phyloP scores from a whole-genome alignment of 352 stramenopile species.

The Pythium monospermum region DNA sequence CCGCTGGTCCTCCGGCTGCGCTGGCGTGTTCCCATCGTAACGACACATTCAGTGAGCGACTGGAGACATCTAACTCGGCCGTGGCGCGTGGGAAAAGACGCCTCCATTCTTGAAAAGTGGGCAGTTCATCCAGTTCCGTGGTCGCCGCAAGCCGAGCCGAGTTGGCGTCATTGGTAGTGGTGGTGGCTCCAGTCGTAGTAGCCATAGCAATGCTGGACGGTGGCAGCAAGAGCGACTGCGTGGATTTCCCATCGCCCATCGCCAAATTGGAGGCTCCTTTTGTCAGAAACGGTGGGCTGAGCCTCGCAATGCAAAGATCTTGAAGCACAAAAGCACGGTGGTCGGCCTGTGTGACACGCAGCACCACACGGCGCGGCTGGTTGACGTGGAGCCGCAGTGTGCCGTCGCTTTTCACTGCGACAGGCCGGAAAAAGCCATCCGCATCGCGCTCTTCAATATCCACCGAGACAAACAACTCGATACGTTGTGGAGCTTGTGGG shows the following conservation, averaged over 20 bases:
- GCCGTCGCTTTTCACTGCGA: slow-evolving; percentile 66
- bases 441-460: slow-evolving; percentile 67
- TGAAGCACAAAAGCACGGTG: slow-evolving; percentile 43
- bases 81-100: slow-evolving; percentile 11
- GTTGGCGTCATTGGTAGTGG: background rate
- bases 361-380: slow-evolving; percentile 43
- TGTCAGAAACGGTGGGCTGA: slow-evolving; percentile 28
- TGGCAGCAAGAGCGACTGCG: slow-evolving; percentile 16
- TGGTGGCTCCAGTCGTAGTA: too few relatives aligned
- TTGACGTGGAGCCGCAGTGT: slow-evolving; percentile 56
- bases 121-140: slow-evolving; percentile 18
- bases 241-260: slow-evolving; percentile 20
- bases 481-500: background rate
- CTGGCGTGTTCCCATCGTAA: slow-evolving; percentile 47
- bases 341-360: slow-evolving; percentile 70
- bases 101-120: slow-evolving; percentile 20
- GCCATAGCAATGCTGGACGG: too few relatives aligned
- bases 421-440: slow-evolving; percentile 59
- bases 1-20: slow-evolving; percentile 3
- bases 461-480: slow-evolving; percentile 66
- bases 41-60: slow-evolving; percentile 45
- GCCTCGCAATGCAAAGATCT: slow-evolving; percentile 35
- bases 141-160: slow-evolving; percentile 12
- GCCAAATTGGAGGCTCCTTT: slow-evolving; percentile 12
- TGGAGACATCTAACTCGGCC: slow-evolving; percentile 21